Conservation (phyloP, 2,329 filamentous ascomycete genomes). For the Cadophora malorum region DNA sequence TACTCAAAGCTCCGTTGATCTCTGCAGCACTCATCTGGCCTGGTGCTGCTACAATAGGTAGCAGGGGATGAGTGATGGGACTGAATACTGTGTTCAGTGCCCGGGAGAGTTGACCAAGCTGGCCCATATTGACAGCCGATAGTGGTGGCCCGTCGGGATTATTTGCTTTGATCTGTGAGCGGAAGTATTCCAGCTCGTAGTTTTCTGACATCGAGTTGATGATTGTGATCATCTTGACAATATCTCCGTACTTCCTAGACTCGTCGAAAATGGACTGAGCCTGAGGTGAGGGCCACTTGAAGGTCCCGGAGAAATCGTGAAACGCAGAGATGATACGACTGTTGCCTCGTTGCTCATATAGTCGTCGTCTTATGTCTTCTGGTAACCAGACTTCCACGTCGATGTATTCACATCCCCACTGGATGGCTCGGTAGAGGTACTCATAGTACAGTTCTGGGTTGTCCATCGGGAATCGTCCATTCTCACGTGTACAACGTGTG, state of each 20-base stretch:
- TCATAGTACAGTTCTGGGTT: constrained; percentile 76
- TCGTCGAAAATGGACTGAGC: constrained; percentile 75
- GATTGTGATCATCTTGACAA: constrained; percentile 90
- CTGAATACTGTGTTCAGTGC: constrained; percentile 87
- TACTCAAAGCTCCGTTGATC: constrained; percentile 79
- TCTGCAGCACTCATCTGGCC: constrained; percentile 86
- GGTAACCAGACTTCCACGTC: constrained; percentile 90
- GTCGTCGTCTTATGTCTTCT: constrained; percentile 70
- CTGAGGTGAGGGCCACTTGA: constrained; percentile 80
- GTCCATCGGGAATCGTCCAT: constrained; percentile 85
- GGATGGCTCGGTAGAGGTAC: constrained; percentile 82
- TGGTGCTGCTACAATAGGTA: constrained; percentile 84
- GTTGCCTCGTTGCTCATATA: constrained; percentile 75
- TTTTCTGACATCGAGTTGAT: constrained; percentile 84
- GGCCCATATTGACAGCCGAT: constrained; percentile 87
- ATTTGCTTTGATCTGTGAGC: constrained; percentile 73
- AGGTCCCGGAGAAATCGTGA: constrained; percentile 84
- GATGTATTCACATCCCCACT: constrained; percentile 90
- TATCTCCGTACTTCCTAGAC: constrained; percentile 78
- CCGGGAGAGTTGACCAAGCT: constrained; percentile 83
- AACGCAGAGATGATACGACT: constrained; percentile 92
- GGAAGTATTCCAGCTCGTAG: constrained; percentile 89
- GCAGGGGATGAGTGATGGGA: constrained; percentile 83
- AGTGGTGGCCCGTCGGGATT: constrained; percentile 74
- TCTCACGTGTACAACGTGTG: constrained; percentile 80